phyloP scores from a whole-genome alignment of 2,329 filamentous ascomycete species.

The Dactylellina haptotyla region DNA sequence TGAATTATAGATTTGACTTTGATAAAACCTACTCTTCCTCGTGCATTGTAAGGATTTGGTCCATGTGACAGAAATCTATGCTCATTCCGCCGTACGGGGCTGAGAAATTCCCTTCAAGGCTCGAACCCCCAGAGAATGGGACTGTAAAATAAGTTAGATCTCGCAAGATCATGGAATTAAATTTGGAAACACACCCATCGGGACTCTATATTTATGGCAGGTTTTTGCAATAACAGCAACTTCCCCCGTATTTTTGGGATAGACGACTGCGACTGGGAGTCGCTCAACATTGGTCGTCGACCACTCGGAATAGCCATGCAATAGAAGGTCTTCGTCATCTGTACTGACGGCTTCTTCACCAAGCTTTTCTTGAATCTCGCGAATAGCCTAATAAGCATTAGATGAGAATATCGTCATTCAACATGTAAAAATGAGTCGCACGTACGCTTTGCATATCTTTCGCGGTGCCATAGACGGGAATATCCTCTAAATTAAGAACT shows the following conservation, averaged over 20 bases:
- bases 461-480: conserved; percentile 54
- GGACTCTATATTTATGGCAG: conserved; percentile 81
- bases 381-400: conserved; percentile 65
- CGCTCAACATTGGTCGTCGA: conserved; percentile 71
- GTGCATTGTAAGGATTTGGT: conserved; percentile 80
- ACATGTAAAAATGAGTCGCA: neutral
- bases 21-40: conserved; percentile 70
- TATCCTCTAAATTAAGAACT: conserved; percentile 47
- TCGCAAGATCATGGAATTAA: neutral
- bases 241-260: conserved; percentile 71
- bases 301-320: conserved; percentile 76
- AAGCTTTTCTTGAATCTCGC: conserved; percentile 67
- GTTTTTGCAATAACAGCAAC: conserved; percentile 72
- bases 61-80: conserved; percentile 90
- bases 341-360: conserved; percentile 71
- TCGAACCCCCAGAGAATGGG: conserved; percentile 85
- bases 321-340: conserved; percentile 70
- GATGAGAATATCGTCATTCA: neutral
- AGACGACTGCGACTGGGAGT: conserved; percentile 72
- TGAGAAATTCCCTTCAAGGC: conserved; percentile 88
- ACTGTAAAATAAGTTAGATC: conserved; percentile 60
- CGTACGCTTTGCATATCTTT: conserved; percentile 56
- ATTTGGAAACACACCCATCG: conserved; percentile 67
- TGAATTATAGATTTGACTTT: neutral
- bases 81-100: conserved; percentile 87